Evolutionary conservation across 768 basidiomycete species (phyloP), one percentile per base, ranked within the genome.

Genomic region (Russula sp.): DNA sequence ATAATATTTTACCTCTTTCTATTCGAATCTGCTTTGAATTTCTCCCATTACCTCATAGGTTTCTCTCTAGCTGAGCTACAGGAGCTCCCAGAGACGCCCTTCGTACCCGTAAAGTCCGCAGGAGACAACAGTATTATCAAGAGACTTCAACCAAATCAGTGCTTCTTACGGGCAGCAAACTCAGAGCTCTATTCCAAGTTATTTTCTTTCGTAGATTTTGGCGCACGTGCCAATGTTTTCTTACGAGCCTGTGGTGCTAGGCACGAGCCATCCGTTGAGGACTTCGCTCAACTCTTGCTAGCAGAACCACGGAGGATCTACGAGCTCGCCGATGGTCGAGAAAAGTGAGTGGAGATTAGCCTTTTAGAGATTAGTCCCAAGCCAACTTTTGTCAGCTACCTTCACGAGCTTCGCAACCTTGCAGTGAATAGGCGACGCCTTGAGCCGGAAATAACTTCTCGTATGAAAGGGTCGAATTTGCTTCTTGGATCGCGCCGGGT

Each of bases 201-300:
- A 1, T 97, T 98, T 71, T 81, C 84, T 38, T 97, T 94, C 70
- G 85, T 98, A 56, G 87, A 96, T 73, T 97, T 96, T 72, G 95
- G 94, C 2, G 72, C 80, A 2, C 77, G 80, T 6, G 95, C 89
- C 28, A 96, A 94, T 69, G 79, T 82, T 3, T 98, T 99, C 76
- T 78, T 99, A 51, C 83, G 81, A 58, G 88, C 90, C 3, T 92
- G 92, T 69, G 95, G 97, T 13, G 90, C 94, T 18, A 89, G 86
- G 71, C 86, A 82, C 46, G 90, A 94, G 71, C 95, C 96, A 6
- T 92, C 85, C 52, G 84, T 94, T 5, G 86, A 91, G 62, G 93
- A 94, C 74, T 80, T 94, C 48, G 87, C 86, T 0, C 80, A 81
- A 56, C 87, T 85, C 57, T 74, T 94, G 49, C 73, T 95, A 22